Evolutionary conservation across 768 basidiomycete species (phyloP), one percentile per base, ranked within the genome.

Genomic region (Kwoniella dendrophila): DNA sequence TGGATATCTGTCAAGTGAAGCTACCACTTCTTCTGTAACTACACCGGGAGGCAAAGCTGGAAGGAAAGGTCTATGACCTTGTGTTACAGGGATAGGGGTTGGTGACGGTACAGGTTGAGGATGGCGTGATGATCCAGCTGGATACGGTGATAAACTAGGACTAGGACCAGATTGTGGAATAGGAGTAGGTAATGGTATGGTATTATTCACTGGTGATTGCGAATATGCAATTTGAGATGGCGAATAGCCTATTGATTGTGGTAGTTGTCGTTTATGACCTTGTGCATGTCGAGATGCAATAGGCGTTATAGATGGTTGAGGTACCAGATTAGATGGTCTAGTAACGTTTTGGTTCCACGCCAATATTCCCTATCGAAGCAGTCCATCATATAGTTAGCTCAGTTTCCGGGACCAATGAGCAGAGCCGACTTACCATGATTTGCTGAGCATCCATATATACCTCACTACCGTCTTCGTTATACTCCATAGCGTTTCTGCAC

Each of bases 401-500:
- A 27, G 47, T 27, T 27, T 49, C 29, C 18, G 29, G 3, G 2
- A n/a, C 16, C 4, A 36, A n/a, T 20, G 30, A n/a, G 4, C 30
- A 26, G n/a, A 22, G 8, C 11, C 3, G 22, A 66, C 75, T 58
- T 49, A 76, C 77, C 59, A 63, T 62, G 40, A 77, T 73, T 52
- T 71, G 69, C 62, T 62, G 63, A 12, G 77, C 77, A 53, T 78
- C 74, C 16, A 62, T 60, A 56, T 68, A 76, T 18, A 78, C 75
- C 50, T 75, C 69, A 58, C 77, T 78, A 1, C 88, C 86, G 29
- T 95, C 92, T 72, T 85, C 86, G 69, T 97, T 97, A 80, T 93
- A 97, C 59, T 84, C 80, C 76, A 90, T 82, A 10, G 92, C 94
- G 75, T 97, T 97, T 6, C 86, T 84, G 79, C 93, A 95, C 26